phyloP scores from a whole-genome alignment of 2,329 filamentous ascomycete genomes.

The Elsinoe arachidis region DNA sequence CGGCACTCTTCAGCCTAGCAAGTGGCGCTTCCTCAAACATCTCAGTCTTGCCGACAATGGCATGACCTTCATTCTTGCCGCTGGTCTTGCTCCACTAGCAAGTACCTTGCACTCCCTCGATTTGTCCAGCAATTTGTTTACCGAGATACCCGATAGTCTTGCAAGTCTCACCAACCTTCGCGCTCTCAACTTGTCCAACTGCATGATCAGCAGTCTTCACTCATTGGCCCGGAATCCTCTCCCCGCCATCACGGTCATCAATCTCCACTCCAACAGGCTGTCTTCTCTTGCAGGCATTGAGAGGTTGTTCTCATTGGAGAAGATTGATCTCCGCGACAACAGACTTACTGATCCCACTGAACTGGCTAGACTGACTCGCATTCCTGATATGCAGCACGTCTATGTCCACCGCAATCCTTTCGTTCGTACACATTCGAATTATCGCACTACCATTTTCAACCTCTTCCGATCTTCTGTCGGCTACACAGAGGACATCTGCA shows the following conservation, averaged over 20 bases:
- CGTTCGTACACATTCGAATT: constrained; percentile 73
- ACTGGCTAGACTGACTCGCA: constrained; percentile 76
- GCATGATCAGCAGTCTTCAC: constrained; percentile 93
- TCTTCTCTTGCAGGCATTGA: constrained; percentile 84
- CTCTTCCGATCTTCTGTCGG: constrained; percentile 85
- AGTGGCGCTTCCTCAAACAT: constrained; percentile 92
- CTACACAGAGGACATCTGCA: constrained; percentile 80
- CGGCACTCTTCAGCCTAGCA: constrained; percentile 68
- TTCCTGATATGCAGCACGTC: constrained; percentile 84
- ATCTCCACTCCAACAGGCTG: constrained; percentile 80
- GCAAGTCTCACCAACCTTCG: constrained; percentile 78
- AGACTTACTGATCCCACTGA: constrained; percentile 83
- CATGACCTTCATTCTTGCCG: constrained; percentile 66
- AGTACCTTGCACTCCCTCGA: constrained; percentile 88
- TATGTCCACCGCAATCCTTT: constrained; percentile 93
- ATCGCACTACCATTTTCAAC: constrained; percentile 89
- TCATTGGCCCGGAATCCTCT: constrained; percentile 78
- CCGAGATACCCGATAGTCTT: constrained; percentile 86
- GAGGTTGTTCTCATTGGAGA: constrained; percentile 76
- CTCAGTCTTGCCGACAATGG: constrained; percentile 87
- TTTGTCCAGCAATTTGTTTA: constrained; percentile 84
- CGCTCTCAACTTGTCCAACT: constrained; percentile 87
- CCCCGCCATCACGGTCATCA: constrained; percentile 86
- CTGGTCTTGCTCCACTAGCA: constrained; percentile 71
- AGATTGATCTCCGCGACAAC: constrained; percentile 87